phyloP scores from a whole-genome alignment of 169 alveolate species.

The Toxoplasma gondii region DNA sequence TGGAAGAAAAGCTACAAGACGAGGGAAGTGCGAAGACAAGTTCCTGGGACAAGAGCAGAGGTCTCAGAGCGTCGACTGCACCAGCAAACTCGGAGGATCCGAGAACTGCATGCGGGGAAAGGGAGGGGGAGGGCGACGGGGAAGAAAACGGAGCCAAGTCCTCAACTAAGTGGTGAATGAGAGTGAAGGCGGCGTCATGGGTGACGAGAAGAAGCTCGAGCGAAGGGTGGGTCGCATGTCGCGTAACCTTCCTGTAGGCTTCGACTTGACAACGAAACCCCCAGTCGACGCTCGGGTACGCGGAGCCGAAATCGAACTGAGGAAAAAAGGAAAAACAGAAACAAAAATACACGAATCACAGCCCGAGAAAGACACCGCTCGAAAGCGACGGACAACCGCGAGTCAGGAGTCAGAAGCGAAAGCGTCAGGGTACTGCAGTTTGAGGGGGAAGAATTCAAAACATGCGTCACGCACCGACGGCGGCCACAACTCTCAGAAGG shows the following conservation, averaged over 20 bases:
- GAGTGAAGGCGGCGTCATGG: neutral
- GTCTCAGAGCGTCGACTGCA: neutral
- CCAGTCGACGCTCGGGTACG: slow-evolving; percentile 23
- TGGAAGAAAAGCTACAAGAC: neutral
- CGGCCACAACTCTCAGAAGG: too few relatives aligned
- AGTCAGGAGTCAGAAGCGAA: neutral
- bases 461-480: too few relatives aligned
- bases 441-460: too few relatives aligned
- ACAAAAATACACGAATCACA: neutral
- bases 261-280: slow-evolving; percentile 31
- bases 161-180: slow-evolving; percentile 4
- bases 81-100: neutral
- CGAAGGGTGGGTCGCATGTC: slow-evolving; percentile 7
- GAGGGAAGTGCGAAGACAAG: neutral
- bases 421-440: neutral
- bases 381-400: neutral
- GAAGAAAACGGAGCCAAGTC: neutral
- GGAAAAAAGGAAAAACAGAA: slow-evolving; percentile 36
- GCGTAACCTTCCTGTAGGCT: neutral
- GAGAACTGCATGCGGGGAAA: neutral
- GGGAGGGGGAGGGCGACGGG: neutral
- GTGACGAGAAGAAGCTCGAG: slow-evolving; percentile 6
- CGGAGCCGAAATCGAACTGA: slow-evolving; percentile 27
- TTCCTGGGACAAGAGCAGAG: neutral
- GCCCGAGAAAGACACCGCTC: neutral